Evolutionary conservation across 75 land plant genomes (phyloP).

Genomic region (Cupressus sempervirens): DNA sequence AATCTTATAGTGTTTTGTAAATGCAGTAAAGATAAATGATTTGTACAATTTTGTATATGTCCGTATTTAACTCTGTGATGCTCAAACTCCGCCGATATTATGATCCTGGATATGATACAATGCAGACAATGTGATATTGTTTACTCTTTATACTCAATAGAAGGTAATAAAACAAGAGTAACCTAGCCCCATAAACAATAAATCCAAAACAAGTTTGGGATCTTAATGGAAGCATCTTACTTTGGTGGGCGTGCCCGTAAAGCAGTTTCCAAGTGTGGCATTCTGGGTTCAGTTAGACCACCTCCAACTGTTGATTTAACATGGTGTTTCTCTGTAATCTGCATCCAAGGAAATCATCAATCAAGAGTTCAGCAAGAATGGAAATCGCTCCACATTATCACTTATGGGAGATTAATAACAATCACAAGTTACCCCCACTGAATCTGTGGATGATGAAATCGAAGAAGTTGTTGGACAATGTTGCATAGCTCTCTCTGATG

Average conservation of each 20-base stretch:
- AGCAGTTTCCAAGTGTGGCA: slow-evolving; percentile 78
- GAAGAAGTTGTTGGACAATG: slow-evolving; percentile 42
- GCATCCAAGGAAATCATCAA: slow-evolving; percentile 23
- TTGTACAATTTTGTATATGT: no score
- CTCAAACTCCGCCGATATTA: no score
- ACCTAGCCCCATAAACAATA: neutral
- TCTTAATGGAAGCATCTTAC: slow-evolving; percentile 20
- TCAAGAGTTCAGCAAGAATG: neutral
- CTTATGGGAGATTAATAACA: neutral
- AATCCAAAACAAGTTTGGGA: neutral
- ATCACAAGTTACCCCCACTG: neutral
- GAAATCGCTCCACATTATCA: neutral
- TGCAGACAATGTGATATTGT: no score
- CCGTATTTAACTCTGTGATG: no score
- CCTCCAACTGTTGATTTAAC: slow-evolving; percentile 35
- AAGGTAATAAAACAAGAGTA: neutral
- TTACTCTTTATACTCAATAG: no score
- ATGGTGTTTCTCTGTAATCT: slow-evolving; percentile 23
- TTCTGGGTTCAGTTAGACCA: slow-evolving; percentile 62
- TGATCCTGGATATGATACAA: no score
- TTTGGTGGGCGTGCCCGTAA: slow-evolving; percentile 75
- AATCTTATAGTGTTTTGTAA: no score
- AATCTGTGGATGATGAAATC: slow-evolving; percentile 29
- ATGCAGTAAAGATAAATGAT: no score
- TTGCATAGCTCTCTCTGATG: slow-evolving; percentile 84